Conservation (phyloP, 1,284 basidiomycete genomes). For the Cryptococcus hybrid region DNA sequence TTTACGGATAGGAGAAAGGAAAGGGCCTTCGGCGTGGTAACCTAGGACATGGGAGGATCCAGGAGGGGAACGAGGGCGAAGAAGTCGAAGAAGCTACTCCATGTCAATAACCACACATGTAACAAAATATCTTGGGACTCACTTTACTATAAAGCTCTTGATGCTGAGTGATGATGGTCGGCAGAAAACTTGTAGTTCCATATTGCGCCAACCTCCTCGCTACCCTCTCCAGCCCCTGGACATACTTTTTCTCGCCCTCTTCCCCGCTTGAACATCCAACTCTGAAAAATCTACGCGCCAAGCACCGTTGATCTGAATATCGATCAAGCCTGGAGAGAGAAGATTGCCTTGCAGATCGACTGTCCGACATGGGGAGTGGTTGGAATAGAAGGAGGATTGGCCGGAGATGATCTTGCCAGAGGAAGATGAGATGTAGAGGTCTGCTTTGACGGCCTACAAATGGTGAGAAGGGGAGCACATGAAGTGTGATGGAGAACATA, state of each 20-base stretch:
- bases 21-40: constrained; percentile 88
- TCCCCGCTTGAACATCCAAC: constrained; percentile 54
- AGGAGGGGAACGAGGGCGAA: constrained; percentile 24
- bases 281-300: constrained; percentile 88
- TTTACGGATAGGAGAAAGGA: constrained; percentile 65
- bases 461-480: background rate
- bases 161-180: constrained; percentile 60
- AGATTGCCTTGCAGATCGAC: constrained; percentile 60
- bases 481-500: constrained; percentile 1
- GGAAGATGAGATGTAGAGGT: constrained; percentile 34
- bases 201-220: constrained; percentile 70
- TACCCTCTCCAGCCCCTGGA: constrained; percentile 65
- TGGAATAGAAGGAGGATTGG: constrained; percentile 26
- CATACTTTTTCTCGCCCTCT: constrained; percentile 64
- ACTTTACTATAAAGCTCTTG: constrained; percentile 35
- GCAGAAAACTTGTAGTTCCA: constrained; percentile 75
- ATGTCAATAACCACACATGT: constrained; percentile 32
- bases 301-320: constrained; percentile 71
- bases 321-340: constrained; percentile 75
- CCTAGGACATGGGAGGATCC: constrained; percentile 65
- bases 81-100: constrained; percentile 52
- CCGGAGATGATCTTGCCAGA: constrained; percentile 36
- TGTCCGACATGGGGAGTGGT: constrained; percentile 4
- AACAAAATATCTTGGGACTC: constrained; percentile 52
- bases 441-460: constrained; percentile 20